Evolutionary conservation across 2,329 filamentous ascomycete species (phyloP).

Genomic region (Aureobasidium sp.): DNA sequence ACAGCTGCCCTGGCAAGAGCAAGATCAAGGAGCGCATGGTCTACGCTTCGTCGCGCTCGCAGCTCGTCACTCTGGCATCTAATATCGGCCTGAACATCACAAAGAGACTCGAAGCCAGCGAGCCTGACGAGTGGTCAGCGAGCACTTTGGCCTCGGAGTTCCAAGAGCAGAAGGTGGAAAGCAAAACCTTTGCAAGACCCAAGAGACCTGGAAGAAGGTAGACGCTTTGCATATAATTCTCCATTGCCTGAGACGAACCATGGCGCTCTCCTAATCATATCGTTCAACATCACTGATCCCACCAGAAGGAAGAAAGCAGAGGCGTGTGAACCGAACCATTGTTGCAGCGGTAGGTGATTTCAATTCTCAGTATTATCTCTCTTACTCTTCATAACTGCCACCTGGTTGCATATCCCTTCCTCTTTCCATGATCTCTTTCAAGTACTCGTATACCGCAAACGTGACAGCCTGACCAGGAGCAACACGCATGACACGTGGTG

Average conservation of each 20-base stretch:
- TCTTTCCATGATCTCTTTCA: constrained; percentile 42
- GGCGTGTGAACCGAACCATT: neutral
- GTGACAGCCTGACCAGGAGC: constrained; percentile 85
- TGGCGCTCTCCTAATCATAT: neutral
- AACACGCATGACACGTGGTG: constrained; percentile 92
- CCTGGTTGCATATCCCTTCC: constrained; percentile 37
- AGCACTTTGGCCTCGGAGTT: constrained; percentile 57
- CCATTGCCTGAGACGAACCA: neutral
- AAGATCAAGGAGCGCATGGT: constrained; percentile 82
- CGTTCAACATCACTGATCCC: neutral
- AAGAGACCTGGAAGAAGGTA: constrained; percentile 64
- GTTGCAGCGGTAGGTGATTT: neutral
- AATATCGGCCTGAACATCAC: constrained; percentile 58
- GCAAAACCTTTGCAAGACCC: constrained; percentile 65
- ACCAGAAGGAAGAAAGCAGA: neutral
- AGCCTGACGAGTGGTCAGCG: constrained; percentile 63
- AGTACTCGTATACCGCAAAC: constrained; percentile 51
- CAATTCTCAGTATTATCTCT: constrained; percentile 13
- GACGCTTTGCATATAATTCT: neutral
- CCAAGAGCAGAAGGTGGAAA: constrained; percentile 56
- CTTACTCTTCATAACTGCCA: constrained; percentile 41
- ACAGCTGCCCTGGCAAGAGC: constrained; percentile 63
- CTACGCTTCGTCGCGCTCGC: constrained; percentile 57
- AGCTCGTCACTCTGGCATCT: constrained; percentile 55
- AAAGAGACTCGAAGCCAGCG: constrained; percentile 59